A percentile compares a stretch with the other conserved stretches of the same genome.
These are phyloP conservation scores for Endothia cerciana DNA, from an alignment of 2,329 filamentous ascomycete species.

Conservation along the genomic window DNA sequence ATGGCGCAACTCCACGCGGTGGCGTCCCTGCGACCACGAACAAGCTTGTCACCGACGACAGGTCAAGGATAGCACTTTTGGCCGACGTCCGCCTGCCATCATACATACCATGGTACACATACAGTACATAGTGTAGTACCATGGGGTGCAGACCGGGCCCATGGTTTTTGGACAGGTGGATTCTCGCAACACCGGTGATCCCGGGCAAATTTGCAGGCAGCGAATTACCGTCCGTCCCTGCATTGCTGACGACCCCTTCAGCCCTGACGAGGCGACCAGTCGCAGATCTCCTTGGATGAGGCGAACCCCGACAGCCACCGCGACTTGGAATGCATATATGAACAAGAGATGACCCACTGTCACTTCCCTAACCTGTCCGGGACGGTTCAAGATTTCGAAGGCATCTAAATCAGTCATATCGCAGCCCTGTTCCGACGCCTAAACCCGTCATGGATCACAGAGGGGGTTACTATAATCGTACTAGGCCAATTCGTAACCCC, in stretches of 20 bases:
- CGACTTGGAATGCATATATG: not conserved
- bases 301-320: slow-evolving; percentile 16
- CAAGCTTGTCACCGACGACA: not conserved
- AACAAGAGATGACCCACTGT: not conserved
- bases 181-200: slow-evolving; percentile 1
- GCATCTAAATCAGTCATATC: not conserved
- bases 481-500: slow-evolving; percentile 3
- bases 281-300: slow-evolving; percentile 26
- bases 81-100: not conserved
- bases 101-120: not conserved
- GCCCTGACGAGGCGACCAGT: slow-evolving; percentile 29
- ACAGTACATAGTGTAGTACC: not conserved
- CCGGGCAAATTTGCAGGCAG: slow-evolving; percentile 18
- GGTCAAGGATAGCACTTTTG: not conserved
- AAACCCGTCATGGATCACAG: not conserved
- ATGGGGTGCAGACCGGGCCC: not conserved
- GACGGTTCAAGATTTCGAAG: not conserved
- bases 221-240: slow-evolving; percentile 20
- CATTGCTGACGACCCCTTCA: slow-evolving; percentile 25
- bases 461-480: not conserved
- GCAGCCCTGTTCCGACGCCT: not conserved
- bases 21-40: not conserved
- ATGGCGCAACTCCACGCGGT: not conserved
- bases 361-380: not conserved
- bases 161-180: not conserved